Conservation (phyloP, 176 grass and related monocot species). For the Raddia guianensis region DNA sequence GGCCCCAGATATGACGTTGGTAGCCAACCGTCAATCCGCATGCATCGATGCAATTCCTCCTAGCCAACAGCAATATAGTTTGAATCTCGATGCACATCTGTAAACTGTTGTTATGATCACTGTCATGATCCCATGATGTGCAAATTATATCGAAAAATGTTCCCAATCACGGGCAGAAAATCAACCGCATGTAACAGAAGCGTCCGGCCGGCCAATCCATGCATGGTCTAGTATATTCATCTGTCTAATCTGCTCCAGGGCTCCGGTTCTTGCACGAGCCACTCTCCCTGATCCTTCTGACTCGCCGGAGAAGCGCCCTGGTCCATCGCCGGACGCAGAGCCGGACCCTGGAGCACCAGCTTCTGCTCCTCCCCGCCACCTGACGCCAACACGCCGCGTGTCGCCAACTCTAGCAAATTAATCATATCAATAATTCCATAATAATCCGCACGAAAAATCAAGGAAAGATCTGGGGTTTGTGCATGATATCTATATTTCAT, state of each 20-base stretch:
- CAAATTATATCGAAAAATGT: not conserved
- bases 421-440: not conserved
- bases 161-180: not conserved
- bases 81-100: not conserved
- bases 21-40: not conserved
- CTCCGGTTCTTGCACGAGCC: constrained; percentile 33
- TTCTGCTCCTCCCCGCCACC: constrained; percentile 12
- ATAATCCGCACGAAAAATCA: not conserved
- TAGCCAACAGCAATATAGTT: not conserved
- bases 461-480: not conserved
- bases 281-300: constrained; percentile 12
- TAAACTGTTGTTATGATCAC: not conserved
- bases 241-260: not conserved
- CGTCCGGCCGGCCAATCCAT: not conserved
- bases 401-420: not conserved
- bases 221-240: not conserved
- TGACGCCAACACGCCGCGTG: not conserved
- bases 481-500: not conserved
- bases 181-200: not conserved
- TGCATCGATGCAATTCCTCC: not conserved
- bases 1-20: too few relatives aligned
- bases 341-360: constrained; percentile 36
- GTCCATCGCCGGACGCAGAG: constrained; percentile 26
- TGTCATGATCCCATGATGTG: not conserved
- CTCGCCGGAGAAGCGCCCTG: constrained; percentile 12